These are phyloP conservation scores for Pholiota adiposa DNA, from an alignment of 1,284 basidiomycete genomes.

Conservation along the genomic window DNA sequence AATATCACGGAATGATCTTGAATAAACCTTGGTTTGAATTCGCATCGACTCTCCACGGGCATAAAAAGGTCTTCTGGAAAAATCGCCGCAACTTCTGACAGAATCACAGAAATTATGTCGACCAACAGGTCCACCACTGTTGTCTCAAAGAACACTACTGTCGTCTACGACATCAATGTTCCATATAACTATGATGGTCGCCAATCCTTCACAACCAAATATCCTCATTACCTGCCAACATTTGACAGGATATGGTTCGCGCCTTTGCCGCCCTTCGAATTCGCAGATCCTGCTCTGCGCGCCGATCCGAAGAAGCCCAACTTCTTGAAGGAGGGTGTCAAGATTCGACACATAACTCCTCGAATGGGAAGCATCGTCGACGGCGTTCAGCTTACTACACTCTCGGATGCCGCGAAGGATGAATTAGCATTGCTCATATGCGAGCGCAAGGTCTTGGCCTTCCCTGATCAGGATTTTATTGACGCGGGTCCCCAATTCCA, in stretches of 20 bases:
- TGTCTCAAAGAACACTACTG: background rate
- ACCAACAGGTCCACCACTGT: background rate
- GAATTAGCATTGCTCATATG: constrained; percentile 63
- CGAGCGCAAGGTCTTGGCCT: constrained; percentile 57
- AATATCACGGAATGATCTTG: no score
- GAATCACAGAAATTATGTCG: no score
- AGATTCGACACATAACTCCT: constrained; percentile 46
- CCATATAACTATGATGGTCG: constrained; percentile 7
- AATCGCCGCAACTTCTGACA: background rate
- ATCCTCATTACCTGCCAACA: constrained; percentile 12
- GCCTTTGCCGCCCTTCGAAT: constrained; percentile 11
- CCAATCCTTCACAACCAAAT: constrained; percentile 8
- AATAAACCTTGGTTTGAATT: no score
- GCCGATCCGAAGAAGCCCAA: constrained; percentile 52
- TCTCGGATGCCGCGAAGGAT: constrained; percentile 55
- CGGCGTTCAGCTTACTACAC: constrained; percentile 57
- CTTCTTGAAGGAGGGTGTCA: constrained; percentile 42
- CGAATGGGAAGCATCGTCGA: constrained; percentile 58
- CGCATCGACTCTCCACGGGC: no score
- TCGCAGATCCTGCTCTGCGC: constrained; percentile 44
- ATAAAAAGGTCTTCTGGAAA: no score
- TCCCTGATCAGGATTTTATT: constrained; percentile 60
- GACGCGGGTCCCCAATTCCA: constrained; percentile 49
- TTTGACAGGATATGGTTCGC: constrained; percentile 15
- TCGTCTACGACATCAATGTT: constrained; percentile 15